Base-by-base conservation (phyloP, 2,329 filamentous ascomycete species). In the Tolypocladium nubicola region DNA sequence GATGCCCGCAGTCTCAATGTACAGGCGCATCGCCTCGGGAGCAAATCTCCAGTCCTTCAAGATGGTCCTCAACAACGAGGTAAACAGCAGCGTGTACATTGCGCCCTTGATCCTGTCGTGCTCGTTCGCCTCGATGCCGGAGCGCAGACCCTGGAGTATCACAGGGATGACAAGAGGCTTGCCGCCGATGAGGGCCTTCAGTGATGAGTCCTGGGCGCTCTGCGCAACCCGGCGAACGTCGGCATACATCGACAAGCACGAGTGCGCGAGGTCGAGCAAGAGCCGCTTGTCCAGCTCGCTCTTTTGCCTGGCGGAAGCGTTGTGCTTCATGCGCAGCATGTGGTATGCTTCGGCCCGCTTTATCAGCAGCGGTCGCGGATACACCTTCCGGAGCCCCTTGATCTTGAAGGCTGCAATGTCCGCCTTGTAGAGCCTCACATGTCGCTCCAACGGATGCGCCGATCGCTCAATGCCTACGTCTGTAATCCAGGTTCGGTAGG, bases 391-490 rank as follows among this genome's bases (percentile, higher is more conserved):
- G 26, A 96, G 77, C 5, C 94, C 94, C 62, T 88, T 96, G 68
- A 97, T 89, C 73, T 96, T 97, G 78, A 97, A 99, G 0, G 93
- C 89, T 30, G 90, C 85, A 59, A 92, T 88, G 66, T 99, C 94
- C 7, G 90, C 87, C 65, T 87, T 86, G 68, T 97, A 88, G 1
- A 99, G 81, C 56, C 91, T 84, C 5, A 88, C 84, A 16, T 97
- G 86, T 23, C 94, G 82, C 69, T 99, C 94, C 11, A 97, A 78
- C 2, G 95, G 89, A 69, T 97, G 94, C 0, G 94, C 93, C 21
- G 93, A 97, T 59, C 93, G 83, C 73, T 99, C 94, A 59, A 97
- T 95, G 21, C 95, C 94, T 45, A 99, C 92, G 66, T 99, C 94
- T 1, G 96, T 91, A 66, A 99, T 97, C 91, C 92, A 99, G 10